phyloP scores from a whole-genome alignment of 192 early-diverging fungal genomes.

The Backusella macrospora region DNA sequence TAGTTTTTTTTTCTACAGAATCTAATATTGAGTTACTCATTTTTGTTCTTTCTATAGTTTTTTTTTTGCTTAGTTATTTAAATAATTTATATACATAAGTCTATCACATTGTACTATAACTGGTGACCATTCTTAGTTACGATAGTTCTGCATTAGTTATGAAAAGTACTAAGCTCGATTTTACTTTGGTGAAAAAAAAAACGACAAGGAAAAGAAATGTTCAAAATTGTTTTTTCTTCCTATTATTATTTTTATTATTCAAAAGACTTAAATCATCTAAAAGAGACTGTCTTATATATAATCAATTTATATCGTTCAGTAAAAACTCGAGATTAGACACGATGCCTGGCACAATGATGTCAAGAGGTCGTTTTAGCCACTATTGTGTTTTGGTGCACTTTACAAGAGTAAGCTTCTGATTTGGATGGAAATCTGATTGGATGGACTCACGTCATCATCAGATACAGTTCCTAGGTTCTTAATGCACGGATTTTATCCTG shows the following conservation, averaged over 20 bases:
- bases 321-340: not conserved
- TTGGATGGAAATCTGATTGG: not conserved
- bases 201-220: not conserved
- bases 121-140: not conserved
- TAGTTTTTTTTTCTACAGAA: not conserved
- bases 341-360: conserved; percentile 15
- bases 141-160: not conserved
- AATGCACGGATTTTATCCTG: not conserved
- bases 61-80: not conserved
- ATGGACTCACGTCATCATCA: not conserved
- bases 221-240: not conserved
- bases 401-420: not conserved
- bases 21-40: not conserved
- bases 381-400: not conserved
- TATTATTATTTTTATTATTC: not conserved
- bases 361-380: not conserved
- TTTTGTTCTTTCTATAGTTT: not conserved
- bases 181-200: not conserved
- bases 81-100: not conserved
- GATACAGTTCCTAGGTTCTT: not conserved
- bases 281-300: not conserved
- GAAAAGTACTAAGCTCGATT: not conserved
- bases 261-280: not conserved
- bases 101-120: not conserved
- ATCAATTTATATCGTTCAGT: conserved; percentile 14